Evolutionary conservation across 495 filamentous ascomycete species (phyloP).

Genomic region (Parathielavia hyrcaniae): DNA sequence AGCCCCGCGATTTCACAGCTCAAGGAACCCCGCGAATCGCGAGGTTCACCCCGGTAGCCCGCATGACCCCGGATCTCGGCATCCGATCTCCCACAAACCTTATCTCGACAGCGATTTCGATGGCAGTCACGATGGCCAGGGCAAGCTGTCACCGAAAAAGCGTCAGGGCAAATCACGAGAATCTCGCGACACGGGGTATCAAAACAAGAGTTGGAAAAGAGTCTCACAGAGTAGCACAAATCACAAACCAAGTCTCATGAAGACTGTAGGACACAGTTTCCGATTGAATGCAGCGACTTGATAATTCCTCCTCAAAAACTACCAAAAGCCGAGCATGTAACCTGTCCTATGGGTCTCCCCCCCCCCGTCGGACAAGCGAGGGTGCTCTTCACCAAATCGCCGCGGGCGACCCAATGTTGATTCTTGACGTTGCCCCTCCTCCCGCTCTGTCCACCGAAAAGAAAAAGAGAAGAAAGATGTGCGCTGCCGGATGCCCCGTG

Average conservation of each 20-base stretch:
- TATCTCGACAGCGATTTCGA: background rate
- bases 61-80: conserved; percentile 5
- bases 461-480: background rate
- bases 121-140: background rate
- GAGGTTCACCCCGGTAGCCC: background rate
- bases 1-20: background rate
- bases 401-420: background rate
- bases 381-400: background rate
- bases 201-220: too few species aligned
- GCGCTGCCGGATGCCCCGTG: background rate
- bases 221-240: too few species aligned
- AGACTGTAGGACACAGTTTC: background rate
- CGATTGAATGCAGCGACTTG: conserved; percentile 5
- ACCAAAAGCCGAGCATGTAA: background rate
- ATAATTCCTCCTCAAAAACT: background rate
- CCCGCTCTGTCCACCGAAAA: background rate
- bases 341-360: background rate
- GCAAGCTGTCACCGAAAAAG: background rate
- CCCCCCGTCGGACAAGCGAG: conserved; percentile 3
- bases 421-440: background rate
- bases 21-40: conserved; percentile 10
- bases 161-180: background rate
- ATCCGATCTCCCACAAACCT: conserved; percentile 6
- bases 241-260: too few species aligned
- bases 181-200: background rate